These are phyloP conservation scores for Heritiera littoralis DNA, from an alignment of 345 rosid species.

Conservation along the genomic window DNA sequence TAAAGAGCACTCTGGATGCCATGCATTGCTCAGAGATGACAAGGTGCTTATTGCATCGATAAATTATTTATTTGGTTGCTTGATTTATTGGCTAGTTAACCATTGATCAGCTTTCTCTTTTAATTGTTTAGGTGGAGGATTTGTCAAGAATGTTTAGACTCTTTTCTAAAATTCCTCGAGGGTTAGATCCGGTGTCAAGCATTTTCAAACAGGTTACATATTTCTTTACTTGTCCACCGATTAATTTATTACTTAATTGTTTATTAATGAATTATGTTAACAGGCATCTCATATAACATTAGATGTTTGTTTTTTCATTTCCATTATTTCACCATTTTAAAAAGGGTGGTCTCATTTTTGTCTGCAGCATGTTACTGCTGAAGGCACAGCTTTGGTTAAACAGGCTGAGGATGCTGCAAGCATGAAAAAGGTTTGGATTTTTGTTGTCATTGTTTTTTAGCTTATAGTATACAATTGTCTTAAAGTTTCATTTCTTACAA, in stretches of 20 bases:
- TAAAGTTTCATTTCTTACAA: background rate
- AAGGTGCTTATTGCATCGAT: slow-evolving; percentile 45
- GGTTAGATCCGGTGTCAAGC: slow-evolving; percentile 60
- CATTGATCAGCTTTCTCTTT: background rate
- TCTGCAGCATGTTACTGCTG: slow-evolving; percentile 63
- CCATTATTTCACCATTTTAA: background rate
- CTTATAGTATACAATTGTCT: background rate
- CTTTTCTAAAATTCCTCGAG: slow-evolving; percentile 51
- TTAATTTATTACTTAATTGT: background rate
- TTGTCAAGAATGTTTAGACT: slow-evolving; percentile 82
- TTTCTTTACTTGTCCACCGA: background rate
- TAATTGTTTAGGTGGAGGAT: slow-evolving; percentile 56
- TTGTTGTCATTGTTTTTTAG: background rate
- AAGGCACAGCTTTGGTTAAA: slow-evolving; percentile 67
- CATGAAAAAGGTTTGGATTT: slow-evolving; percentile 40
- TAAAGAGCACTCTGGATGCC: slow-evolving; percentile 72
- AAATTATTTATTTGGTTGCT: slow-evolving; percentile 11
- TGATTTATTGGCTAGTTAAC: slow-evolving; percentile 9
- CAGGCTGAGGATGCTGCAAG: slow-evolving; percentile 72
- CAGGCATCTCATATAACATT: background rate
- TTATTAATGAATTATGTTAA: background rate
- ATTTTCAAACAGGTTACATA: slow-evolving; percentile 62
- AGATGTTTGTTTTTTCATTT: too few species aligned
- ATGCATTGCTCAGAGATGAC: slow-evolving; percentile 70
- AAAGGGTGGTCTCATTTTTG: background rate